Conservation (phyloP, 129 eudicot species). For the Dittrichia graveolens region DNA sequence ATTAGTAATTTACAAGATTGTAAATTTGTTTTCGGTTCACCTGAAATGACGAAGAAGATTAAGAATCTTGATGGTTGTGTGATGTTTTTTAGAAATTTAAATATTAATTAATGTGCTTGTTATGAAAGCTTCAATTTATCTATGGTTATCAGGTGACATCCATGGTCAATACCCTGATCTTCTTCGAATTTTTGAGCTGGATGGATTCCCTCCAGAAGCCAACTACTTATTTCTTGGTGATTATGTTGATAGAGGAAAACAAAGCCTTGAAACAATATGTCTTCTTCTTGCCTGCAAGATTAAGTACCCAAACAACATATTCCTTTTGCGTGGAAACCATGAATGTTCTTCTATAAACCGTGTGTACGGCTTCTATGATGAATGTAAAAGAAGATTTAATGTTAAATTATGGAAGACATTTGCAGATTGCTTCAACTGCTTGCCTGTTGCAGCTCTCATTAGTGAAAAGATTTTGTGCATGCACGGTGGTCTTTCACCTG, state of each 20-base stretch:
- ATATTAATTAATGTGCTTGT: too few species aligned
- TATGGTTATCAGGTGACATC: conserved; percentile 49
- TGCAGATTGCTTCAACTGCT: conserved; percentile 51
- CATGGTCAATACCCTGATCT: conserved; percentile 73
- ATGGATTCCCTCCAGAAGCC: conserved; percentile 55
- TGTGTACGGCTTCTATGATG: conserved; percentile 50
- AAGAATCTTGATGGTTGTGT: too few species aligned
- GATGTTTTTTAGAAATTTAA: too few species aligned
- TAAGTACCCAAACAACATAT: conserved; percentile 51
- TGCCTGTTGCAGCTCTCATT: conserved; percentile 58
- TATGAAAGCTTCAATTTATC: background rate
- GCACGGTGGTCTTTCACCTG: conserved; percentile 74
- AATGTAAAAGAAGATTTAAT: conserved; percentile 50
- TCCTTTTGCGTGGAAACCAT: conserved; percentile 50
- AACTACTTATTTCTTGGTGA: conserved; percentile 62
- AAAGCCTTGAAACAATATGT: conserved; percentile 59
- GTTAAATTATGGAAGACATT: conserved; percentile 55
- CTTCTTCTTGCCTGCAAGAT: conserved; percentile 54
- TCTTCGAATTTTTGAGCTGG: conserved; percentile 57
- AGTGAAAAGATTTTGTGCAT: conserved; percentile 59
- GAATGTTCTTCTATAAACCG: conserved; percentile 58
- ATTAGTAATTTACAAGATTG: conserved; percentile 4
- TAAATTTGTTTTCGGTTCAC: background rate
- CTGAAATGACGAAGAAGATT: too few species aligned
- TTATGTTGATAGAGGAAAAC: conserved; percentile 65